phyloP scores from a whole-genome alignment of 495 filamentous ascomycete genomes.

The Penicillium flavigenum region DNA sequence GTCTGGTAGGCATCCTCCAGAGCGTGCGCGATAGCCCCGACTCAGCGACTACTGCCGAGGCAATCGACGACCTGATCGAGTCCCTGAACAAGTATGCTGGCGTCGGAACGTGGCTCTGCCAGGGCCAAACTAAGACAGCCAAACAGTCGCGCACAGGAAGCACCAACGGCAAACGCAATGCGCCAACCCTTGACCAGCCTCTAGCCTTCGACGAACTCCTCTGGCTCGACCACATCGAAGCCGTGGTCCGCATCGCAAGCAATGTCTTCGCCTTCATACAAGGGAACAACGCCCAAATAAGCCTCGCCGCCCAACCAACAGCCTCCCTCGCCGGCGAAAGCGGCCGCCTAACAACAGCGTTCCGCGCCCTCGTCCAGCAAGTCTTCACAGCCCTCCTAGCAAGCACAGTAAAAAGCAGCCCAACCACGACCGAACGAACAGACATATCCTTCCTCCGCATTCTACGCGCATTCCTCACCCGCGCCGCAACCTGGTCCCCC shows the following conservation, averaged over 20 bases:
- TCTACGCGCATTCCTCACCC: slow-evolving; percentile 83
- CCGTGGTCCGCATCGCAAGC: slow-evolving; percentile 76
- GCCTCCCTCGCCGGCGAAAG: slow-evolving; percentile 18
- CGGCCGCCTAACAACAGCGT: slow-evolving; percentile 54
- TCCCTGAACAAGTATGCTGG: slow-evolving; percentile 83
- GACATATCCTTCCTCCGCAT: slow-evolving; percentile 85
- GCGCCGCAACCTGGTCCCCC: slow-evolving; percentile 76
- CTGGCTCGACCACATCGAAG: slow-evolving; percentile 90
- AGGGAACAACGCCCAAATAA: slow-evolving; percentile 20
- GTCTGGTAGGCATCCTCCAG: slow-evolving; percentile 69
- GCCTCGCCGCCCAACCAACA: slow-evolving; percentile 14
- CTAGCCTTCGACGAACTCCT: slow-evolving; percentile 77
- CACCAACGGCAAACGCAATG: slow-evolving; percentile 38
- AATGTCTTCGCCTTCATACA: slow-evolving; percentile 47
- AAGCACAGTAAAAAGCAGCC: slow-evolving; percentile 50
- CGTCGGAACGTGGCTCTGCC: slow-evolving; percentile 94
- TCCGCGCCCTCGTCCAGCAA: slow-evolving; percentile 81
- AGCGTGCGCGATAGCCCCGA: slow-evolving; percentile 56
- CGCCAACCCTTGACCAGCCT: slow-evolving; percentile 52
- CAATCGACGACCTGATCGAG: slow-evolving; percentile 61
- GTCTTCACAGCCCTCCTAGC: slow-evolving; percentile 85
- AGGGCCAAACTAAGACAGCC: slow-evolving; percentile 74
- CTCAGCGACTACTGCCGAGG: slow-evolving; percentile 51
- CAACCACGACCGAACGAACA: slow-evolving; percentile 41
- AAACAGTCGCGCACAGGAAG: slow-evolving; percentile 36